Conservation (phyloP, 805 yeast genomes). For the Candida coquimbonensis region DNA sequence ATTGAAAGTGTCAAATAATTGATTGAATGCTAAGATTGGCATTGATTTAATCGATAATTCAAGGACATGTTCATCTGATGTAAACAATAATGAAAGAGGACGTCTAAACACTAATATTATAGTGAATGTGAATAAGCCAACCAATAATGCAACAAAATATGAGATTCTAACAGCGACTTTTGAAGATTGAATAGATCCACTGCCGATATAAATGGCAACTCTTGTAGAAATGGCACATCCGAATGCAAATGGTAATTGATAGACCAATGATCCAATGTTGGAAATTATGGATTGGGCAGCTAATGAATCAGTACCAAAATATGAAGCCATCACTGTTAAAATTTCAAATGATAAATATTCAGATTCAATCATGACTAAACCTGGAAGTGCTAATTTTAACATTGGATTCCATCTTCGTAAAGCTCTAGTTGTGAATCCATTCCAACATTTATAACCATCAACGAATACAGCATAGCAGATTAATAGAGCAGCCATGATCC, state of each 20-base stretch:
- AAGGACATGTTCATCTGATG: slow-evolving; percentile 54
- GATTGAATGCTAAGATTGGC: slow-evolving; percentile 60
- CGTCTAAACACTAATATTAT: slow-evolving; percentile 39
- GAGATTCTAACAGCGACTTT: slow-evolving; percentile 38
- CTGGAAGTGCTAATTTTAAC: slow-evolving; percentile 59
- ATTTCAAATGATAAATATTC: slow-evolving; percentile 73
- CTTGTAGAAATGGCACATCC: slow-evolving; percentile 68
- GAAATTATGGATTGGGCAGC: slow-evolving; percentile 49
- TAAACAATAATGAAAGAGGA: slow-evolving; percentile 51
- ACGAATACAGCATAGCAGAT: slow-evolving; percentile 29
- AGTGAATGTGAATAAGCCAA: slow-evolving; percentile 44
- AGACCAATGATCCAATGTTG: slow-evolving; percentile 51
- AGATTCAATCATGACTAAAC: slow-evolving; percentile 67
- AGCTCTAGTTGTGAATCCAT: slow-evolving; percentile 44
- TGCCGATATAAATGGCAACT: slow-evolving; percentile 65
- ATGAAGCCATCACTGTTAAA: slow-evolving; percentile 55
- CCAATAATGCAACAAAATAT: slow-evolving; percentile 37
- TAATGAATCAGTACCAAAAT: slow-evolving; percentile 41
- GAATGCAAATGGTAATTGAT: slow-evolving; percentile 69
- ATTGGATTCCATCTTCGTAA: slow-evolving; percentile 53
- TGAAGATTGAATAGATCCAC: slow-evolving; percentile 39
- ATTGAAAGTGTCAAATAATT: slow-evolving; percentile 63
- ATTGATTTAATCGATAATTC: slow-evolving; percentile 44
- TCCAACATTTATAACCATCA: slow-evolving; percentile 70
- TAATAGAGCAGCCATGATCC: slow-evolving; percentile 45